Evolutionary conservation across 768 basidiomycete genomes (phyloP), one percentile per base, ranked within the genome.

Genomic region (Myochromella boudieri): DNA sequence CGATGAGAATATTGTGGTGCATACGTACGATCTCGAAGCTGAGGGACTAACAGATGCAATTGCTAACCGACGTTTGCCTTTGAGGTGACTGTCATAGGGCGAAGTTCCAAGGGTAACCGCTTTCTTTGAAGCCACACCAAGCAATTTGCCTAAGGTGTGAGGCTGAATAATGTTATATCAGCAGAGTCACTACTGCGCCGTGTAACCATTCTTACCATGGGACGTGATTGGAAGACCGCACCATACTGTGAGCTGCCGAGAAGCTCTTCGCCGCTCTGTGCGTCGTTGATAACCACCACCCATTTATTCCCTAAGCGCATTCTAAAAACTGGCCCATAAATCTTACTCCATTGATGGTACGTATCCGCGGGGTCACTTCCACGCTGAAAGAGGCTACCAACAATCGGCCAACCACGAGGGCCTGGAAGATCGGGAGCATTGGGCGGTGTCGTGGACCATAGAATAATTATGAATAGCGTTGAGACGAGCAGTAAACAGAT

Each of bases 11-110:
- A 6, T 3, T 24, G 7, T 1, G 29, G 36, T n/a, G n/a, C n/a
- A n/a, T n/a, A 39, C 31, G 43, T 15, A 47, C 46, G 33, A 38
- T 27, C 42, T 51, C 6, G 49, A 47, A 17, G 41, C 49, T n/a
- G 53, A 49, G 12, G 50, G 53, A 27, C 50, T 55, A 34, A 55
- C 53, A 7, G 50, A 55, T 7, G 50, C 53, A 24, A 55, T 55
- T 9, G 50, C 49, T 12, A 55, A 50, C n/a, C 50, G 42, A 18
- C 53, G 50, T 40, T 55, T 52, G 4, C 39, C 50, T 39, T 55
- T 55, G n/a, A 55, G 26, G 15, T 37, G 32, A 25, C 21, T 34
- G 14, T 55, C 53, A 29, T 52, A 55, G 15, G 53, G 53, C 0
- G 51, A 55, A 12, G 54, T 52, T 2, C 51, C 51, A 12, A 55